A percentile compares a stretch with the other conserved stretches of the same genome.
Conservation (phyloP, 1,284 basidiomycete genomes). For the Leccinum angustisporum region DNA sequence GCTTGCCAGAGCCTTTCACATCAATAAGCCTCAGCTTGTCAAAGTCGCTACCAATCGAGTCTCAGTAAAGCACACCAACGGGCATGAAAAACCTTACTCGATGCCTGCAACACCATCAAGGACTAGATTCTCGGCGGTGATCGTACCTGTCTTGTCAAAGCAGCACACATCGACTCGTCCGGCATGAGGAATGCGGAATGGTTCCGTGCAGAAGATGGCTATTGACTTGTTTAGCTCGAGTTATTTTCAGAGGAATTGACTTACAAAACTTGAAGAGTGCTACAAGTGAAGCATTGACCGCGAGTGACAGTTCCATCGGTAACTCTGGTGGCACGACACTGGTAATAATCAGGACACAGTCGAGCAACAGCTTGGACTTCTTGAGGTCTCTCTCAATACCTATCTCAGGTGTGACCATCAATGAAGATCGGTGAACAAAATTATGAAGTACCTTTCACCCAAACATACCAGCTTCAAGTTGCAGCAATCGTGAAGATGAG, state of each 20-base stretch:
- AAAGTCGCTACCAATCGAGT: conserved; percentile 40
- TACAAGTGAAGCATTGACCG: conserved; percentile 92
- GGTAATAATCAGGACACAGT: conserved; percentile 93
- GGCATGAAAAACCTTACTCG: conserved; percentile 52
- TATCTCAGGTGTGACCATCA: conserved; percentile 10
- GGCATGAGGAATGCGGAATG: conserved; percentile 92
- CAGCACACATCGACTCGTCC: conserved; percentile 95
- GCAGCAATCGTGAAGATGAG: conserved; percentile 96
- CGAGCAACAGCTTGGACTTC: conserved; percentile 89
- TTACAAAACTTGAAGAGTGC: conserved; percentile 89
- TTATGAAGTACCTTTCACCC: conserved; percentile 75
- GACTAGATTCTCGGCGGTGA: conserved; percentile 93
- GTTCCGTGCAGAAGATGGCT: conserved; percentile 98
- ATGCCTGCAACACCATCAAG: conserved; percentile 89
- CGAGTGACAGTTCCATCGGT: conserved; percentile 93
- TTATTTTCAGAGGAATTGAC: conserved; percentile 16
- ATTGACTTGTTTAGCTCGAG: conserved; percentile 1
- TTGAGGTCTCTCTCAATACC: conserved; percentile 88
- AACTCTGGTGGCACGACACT: conserved; percentile 94
- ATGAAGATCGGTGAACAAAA: not conserved
- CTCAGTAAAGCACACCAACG: not conserved
- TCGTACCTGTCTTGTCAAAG: conserved; percentile 97
- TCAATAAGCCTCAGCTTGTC: conserved; percentile 72
- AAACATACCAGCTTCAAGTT: conserved; percentile 94
- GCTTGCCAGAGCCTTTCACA: conserved; percentile 72